A percentile compares a stretch with the other conserved stretches of the same genome.
These are phyloP conservation scores for Psidium guajava DNA, from an alignment of 345 rosid species.

Conservation along the genomic window DNA sequence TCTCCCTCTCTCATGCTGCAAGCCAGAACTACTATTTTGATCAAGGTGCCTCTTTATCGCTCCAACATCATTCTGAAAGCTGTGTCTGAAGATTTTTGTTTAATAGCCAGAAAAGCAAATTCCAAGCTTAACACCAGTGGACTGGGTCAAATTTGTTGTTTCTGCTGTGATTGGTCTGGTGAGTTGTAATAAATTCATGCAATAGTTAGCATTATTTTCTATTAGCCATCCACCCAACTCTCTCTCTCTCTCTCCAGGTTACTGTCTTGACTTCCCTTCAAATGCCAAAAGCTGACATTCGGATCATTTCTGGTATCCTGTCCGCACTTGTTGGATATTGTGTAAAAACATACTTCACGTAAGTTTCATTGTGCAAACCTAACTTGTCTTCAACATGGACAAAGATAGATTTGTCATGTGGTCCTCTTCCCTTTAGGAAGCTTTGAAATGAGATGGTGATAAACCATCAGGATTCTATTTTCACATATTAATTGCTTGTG, in stretches of 20 bases:
- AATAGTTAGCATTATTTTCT: neutral
- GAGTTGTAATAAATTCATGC: slow-evolving; percentile 6
- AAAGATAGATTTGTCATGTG: slow-evolving; percentile 3
- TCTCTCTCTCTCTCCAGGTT: neutral
- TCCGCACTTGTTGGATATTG: slow-evolving; percentile 56
- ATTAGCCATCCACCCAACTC: neutral
- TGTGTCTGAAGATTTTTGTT: neutral
- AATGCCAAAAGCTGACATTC: slow-evolving; percentile 43
- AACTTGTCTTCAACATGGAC: neutral
- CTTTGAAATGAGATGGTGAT: neutral
- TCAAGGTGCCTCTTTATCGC: neutral
- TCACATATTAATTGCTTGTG: neutral
- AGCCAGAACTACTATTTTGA: neutral
- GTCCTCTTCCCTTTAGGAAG: neutral
- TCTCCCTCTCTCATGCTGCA: neutral
- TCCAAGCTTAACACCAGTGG: slow-evolving; percentile 80
- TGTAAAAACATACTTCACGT: slow-evolving; percentile 68
- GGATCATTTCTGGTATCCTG: slow-evolving; percentile 57
- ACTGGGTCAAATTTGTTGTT: slow-evolving; percentile 77
- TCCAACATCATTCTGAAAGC: neutral
- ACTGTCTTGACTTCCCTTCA: slow-evolving; percentile 17
- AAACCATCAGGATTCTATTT: neutral
- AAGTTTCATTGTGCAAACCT: neutral
- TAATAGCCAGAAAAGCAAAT: slow-evolving; percentile 80
- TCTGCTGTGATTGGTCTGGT: slow-evolving; percentile 78